Base-by-base conservation (phyloP, 1,139 yeast species). In the Hansenula sp. region DNA sequence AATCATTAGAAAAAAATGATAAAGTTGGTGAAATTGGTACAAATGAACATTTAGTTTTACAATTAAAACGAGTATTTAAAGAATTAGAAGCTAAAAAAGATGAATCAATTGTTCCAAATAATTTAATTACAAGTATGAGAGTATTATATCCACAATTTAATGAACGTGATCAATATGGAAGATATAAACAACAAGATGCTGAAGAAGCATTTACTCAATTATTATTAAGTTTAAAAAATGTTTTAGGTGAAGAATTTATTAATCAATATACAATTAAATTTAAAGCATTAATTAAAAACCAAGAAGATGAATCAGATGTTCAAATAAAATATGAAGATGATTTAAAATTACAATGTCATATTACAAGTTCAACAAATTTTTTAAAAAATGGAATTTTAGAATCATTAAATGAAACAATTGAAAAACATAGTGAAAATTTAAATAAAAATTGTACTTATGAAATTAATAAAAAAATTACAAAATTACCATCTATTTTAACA, bases 151-250 rank as follows among this genome's bases (percentile, higher is more conserved):
- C 97, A 2, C 97, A 94, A 64, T 92, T 94, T 64, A 87, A 85
- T 34, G 97, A 92, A 59, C 71, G 75, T 49, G 75, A 68, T 45
- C 73, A 73, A 38, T 67, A 70, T 42, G 97, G 97, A 1, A 70
- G 75, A 44, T 85, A 75, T 60, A 89, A 86, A 60, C 98, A 92
- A 66, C 99, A 92, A 63, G 99, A 92, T 69, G 98, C 98, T 0
- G 99, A 92, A 65, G 99, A 92, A 61, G 86, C 94, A 21, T 89
- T 81, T 66, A 82, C 96, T 13, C 94, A 86, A 59, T 73, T 92
- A 42, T 65, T 90, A 48, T 66, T 70, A 35, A 64, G 74, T 27
- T 62, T 88, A 47, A 65, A 77, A 29, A 46, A 54, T n/a, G 66
- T 71, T 41, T 55, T 73, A 57, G 64, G 77, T 56, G 62, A 71